Evolutionary conservation across 1,284 basidiomycete genomes (phyloP), one percentile per base, ranked within the genome.

Genomic region (Exobasidium cylindrosporum): DNA sequence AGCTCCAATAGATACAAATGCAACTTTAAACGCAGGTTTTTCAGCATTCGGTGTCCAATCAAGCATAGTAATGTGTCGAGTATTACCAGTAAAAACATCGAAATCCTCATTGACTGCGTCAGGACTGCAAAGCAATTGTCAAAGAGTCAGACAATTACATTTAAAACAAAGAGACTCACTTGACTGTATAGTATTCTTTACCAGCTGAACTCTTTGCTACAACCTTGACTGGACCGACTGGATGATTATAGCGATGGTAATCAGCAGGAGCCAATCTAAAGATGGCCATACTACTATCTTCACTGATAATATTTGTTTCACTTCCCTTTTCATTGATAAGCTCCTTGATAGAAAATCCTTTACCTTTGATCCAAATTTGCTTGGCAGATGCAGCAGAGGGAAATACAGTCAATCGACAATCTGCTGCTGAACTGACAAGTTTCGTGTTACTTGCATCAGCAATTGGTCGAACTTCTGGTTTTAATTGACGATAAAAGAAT

Each of bases 331-430:
- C 82, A 0, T 93, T 94, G 0, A 98, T 84, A 40, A 98, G 83
- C 1, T 88, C 84, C 0, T 82, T 83, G 1, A 97, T 84, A 0
- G 87, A 88, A 77, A 97, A 97, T 70, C 96, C 91, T 24, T 91
- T 87, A 0, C 95, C 96, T 77, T 98, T 98, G 82, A 98, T 96
- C 95, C 96, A 98, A 3, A 98, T 82, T 24, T 84, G 83, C 0
- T 91, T 97, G 0, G 96, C 94, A 59, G 91, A 89, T 52, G 81
- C 83, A 6, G 97, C 87, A 0, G 86, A 88, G 75, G 90, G 88
- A 79, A 97, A 98, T 0, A 88, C 87, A 88, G 97, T 95, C 72
- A 97, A 85, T 30, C 95, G 87, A 77, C 92, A 97, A 82, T 98
- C 95, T 0, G 95, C 95, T 24, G 87, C 88, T 55, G 89, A 90